Conservation (phyloP, 495 filamentous ascomycete genomes). For the Penicillium lagena region DNA sequence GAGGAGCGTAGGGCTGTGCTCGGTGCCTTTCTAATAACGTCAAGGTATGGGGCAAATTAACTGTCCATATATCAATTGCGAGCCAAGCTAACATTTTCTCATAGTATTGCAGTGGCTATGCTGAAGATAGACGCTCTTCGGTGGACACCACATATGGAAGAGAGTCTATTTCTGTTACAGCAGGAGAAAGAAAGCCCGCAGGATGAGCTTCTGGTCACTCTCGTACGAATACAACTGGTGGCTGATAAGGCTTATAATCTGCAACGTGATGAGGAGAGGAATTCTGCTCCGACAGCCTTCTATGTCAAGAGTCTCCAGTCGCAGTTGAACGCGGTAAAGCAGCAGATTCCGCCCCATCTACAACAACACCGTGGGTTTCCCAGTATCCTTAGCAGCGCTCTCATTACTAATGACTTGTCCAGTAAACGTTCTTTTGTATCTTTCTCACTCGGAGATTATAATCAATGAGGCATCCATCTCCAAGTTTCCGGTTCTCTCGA, state of each 20-base stretch:
- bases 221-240: conserved; percentile 41
- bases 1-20: conserved; percentile 49
- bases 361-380: conserved; percentile 31
- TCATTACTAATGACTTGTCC: background rate
- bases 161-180: conserved; percentile 37
- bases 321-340: conserved; percentile 33
- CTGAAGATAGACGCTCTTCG: conserved; percentile 40
- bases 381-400: background rate
- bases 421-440: conserved; percentile 32
- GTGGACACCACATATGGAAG: conserved; percentile 49
- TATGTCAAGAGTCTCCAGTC: conserved; percentile 39
- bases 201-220: conserved; percentile 43
- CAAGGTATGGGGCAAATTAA: conserved; percentile 28
- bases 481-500: conserved; percentile 9
- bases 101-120: conserved; percentile 37
- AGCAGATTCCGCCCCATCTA: conserved; percentile 24
- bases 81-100: background rate
- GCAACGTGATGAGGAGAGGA: conserved; percentile 13
- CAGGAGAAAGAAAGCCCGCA: conserved; percentile 39
- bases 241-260: conserved; percentile 25
- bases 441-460: conserved; percentile 33
- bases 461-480: conserved; percentile 35
- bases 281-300: conserved; percentile 17
- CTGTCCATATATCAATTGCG: conserved; percentile 1
- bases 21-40: conserved; percentile 47